Base-by-base conservation (phyloP, 768 basidiomycete species). In the Naganishia vaughanmartiniae region DNA sequence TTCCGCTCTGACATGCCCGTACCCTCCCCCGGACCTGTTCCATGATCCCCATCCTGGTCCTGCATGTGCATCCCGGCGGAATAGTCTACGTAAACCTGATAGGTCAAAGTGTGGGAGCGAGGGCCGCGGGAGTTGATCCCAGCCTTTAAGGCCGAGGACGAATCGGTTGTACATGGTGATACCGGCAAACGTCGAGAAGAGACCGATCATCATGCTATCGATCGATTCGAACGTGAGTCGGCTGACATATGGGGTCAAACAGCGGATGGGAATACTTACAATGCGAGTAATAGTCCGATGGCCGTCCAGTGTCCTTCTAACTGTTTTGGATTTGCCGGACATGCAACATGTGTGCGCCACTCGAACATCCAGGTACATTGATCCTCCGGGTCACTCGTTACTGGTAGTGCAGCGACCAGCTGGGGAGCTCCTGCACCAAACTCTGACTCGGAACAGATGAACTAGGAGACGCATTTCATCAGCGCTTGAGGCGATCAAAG, bases 271-370 rank as follows among this genome's bases (percentile, higher is more conserved):
- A 42, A 42, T 46, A 85, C 89, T 66, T 76, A 91, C 90, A 86
- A 81, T 69, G 88, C 84, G 19, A 84, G 83, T 26, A 90, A 76
- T 60, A 87, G 84, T 21, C 85, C 83, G 45, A 89, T 81, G 72
- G 86, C 84, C 21, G 42, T 54, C 84, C 86, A 84, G 53, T 67
- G 39, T 72, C 74, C 31, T 77, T 83, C 85, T 80, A 79, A 73
- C 45, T 85, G 80, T 67, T 86, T 81, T 54, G 84, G 83, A 46
- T 86, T 85, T 0, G 87, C 87, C 11, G 90, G 86, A 76, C 91
- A 93, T 10, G 91, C 91, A 75, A 92, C 91, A 74, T 87, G 87
- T 5, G 90, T 92, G 67, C 85, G 84, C 92, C 92, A 94, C 82
- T 93, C 91, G 46, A 94, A 81, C 70, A 89, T 86, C 77, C 88